Evolutionary conservation across 176 grass and related monocot species (phyloP).

Genomic region (Pontederia paniculata): DNA sequence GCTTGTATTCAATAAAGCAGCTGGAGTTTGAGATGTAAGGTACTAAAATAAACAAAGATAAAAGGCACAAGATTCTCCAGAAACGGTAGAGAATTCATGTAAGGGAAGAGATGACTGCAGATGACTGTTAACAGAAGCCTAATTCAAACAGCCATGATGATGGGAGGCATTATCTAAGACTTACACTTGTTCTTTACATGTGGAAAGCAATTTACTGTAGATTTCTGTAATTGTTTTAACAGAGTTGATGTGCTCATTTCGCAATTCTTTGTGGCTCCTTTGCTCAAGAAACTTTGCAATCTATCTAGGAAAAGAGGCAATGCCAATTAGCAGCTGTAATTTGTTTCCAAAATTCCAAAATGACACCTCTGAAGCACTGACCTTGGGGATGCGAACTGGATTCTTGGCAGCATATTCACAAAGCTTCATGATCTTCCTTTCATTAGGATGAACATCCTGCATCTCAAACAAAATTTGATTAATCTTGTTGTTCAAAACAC

Average conservation of each 20-base stretch:
- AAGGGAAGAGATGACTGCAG: no score
- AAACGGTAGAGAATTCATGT: no score
- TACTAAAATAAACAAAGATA: no score
- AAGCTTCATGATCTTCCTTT: conserved; percentile 91
- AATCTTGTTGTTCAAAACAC: not conserved
- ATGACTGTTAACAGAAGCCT: no score
- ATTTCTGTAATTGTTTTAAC: conserved; percentile 89
- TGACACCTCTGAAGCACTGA: conserved; percentile 9
- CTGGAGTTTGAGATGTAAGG: no score
- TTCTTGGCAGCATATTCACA: conserved; percentile 99
- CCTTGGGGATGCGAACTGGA: conserved; percentile 86
- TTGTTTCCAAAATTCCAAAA: not conserved
- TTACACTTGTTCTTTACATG: conserved; percentile 96
- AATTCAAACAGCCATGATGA: no score
- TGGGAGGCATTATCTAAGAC: conserved; percentile 6
- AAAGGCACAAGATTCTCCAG: no score
- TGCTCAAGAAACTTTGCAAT: conserved; percentile 92
- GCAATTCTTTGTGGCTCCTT: conserved; percentile 80
- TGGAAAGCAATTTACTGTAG: conserved; percentile 83
- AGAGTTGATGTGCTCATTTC: conserved; percentile 54
- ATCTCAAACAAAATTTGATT: conserved; percentile 1
- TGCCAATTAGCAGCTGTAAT: conserved; percentile 5
- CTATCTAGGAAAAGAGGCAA: conserved; percentile 28
- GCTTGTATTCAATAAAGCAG: no score
- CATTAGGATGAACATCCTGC: conserved; percentile 69